Evolutionary conservation across 495 filamentous ascomycete species (phyloP).

Genomic region (Penicillium mononematosum): DNA sequence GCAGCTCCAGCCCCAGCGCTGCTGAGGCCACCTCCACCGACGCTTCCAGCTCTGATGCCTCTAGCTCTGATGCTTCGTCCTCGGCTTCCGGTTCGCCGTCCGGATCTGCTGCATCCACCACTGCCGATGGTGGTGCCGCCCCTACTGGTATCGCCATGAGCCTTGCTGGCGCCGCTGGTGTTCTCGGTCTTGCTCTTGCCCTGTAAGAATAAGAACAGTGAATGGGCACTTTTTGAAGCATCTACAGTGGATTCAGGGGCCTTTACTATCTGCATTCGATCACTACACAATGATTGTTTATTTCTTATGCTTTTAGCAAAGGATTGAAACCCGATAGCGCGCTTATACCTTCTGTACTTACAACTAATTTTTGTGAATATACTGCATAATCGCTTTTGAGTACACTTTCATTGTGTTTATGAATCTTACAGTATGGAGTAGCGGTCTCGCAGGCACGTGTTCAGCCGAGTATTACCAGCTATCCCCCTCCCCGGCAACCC

Average conservation of each 20-base stretch:
- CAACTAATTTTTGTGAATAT: neutral
- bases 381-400: neutral
- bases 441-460: neutral
- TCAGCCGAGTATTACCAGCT: neutral
- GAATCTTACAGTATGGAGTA: neutral
- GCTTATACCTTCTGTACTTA: neutral
- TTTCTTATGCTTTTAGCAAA: neutral
- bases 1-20: neutral
- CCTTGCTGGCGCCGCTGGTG: conserved; percentile 24
- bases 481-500: too few species aligned
- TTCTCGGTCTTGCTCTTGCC: conserved; percentile 29
- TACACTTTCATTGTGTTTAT: neutral
- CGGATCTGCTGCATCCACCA: conserved; percentile 14
- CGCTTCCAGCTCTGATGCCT: conserved; percentile 3
- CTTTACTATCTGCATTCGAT: neutral
- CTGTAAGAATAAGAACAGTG: conserved; percentile 16
- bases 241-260: neutral
- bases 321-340: too few species aligned
- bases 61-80: conserved; percentile 2
- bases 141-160: conserved; percentile 20
- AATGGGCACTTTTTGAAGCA: neutral
- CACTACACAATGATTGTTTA: neutral
- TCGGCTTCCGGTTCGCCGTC: conserved; percentile 17
- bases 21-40: neutral
- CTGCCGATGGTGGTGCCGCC: conserved; percentile 20